These are phyloP conservation scores for Lentinula novae-zelandiae DNA, from an alignment of 1,284 basidiomycete species.

Conservation along the genomic window DNA sequence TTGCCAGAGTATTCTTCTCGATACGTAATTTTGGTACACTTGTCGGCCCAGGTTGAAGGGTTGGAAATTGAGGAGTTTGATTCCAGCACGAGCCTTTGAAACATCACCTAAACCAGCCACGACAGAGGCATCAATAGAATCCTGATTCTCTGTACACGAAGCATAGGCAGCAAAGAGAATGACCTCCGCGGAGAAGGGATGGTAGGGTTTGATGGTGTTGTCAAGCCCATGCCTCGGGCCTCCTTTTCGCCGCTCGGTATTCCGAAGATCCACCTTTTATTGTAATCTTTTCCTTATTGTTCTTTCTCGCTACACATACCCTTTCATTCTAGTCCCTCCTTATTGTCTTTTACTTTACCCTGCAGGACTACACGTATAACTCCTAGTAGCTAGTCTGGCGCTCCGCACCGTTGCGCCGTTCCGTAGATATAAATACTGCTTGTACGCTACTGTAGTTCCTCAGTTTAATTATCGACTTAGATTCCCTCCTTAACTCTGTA, in stretches of 20 bases:
- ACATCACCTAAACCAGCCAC: too few species aligned
- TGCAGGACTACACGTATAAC: too few species aligned
- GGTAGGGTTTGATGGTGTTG: slow-evolving; percentile 91
- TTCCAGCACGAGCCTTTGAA: slow-evolving; percentile 79
- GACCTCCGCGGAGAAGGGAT: slow-evolving; percentile 84
- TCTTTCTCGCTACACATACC: too few species aligned
- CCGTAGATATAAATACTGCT: too few species aligned
- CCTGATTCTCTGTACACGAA: slow-evolving; percentile 98
- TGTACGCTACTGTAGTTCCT: too few species aligned
- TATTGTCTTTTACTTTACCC: too few species aligned
- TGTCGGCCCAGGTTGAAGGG: slow-evolving; percentile 98
- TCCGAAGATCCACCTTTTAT: slow-evolving; percentile 25
- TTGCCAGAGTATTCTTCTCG: slow-evolving; percentile 90
- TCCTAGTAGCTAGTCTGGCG: too few species aligned
- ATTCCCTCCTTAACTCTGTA: too few species aligned
- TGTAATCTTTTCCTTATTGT: too few species aligned
- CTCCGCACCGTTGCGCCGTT: too few species aligned
- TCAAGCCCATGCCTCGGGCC: slow-evolving; percentile 24
- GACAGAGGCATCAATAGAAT: slow-evolving; percentile 91
- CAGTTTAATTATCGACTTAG: too few species aligned
- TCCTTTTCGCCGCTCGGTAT: slow-evolving; percentile 70
- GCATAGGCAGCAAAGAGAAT: slow-evolving; percentile 93
- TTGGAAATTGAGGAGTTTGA: slow-evolving; percentile 97
- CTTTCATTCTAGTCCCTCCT: too few species aligned
- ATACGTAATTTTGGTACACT: slow-evolving; percentile 99